Percentiles rank a stretch among this genome's conserved stretches.
Evolutionary conservation across 192 early-diverging fungal genomes (phyloP).

Genomic region (Geranomyces variabilis): DNA sequence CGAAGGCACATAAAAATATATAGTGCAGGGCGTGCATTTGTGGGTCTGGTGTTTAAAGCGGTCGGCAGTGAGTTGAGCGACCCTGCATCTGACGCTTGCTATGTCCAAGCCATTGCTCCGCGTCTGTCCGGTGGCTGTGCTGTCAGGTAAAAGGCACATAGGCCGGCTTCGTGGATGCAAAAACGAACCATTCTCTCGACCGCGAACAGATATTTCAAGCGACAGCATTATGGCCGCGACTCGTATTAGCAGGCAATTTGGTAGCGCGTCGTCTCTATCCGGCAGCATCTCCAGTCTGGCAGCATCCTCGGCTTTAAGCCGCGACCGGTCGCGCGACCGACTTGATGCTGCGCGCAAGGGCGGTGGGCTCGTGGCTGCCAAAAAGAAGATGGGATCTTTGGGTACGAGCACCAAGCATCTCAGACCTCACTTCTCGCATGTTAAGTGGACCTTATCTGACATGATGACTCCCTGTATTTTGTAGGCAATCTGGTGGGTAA

Average conservation of each 20-base stretch:
- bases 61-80: too few relatives aligned
- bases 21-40: slow-evolving; percentile 25
- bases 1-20: slow-evolving; percentile 17
- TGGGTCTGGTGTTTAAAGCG: too few relatives aligned
- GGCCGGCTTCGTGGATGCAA: too few relatives aligned
- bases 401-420: neutral
- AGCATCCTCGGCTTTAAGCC: neutral
- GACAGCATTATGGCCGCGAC: neutral
- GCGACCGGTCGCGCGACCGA: slow-evolving; percentile 12
- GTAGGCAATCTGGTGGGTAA: slow-evolving; percentile 8
- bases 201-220: too few relatives aligned
- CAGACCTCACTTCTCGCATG: too few relatives aligned
- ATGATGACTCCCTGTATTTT: neutral
- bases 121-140: too few relatives aligned
- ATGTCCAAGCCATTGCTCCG: too few relatives aligned
- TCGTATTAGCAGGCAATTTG: neutral
- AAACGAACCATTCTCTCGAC: too few relatives aligned
- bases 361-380: neutral
- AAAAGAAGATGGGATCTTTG: slow-evolving; percentile 23
- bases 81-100: too few relatives aligned
- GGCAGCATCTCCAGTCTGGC: neutral
- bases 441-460: neutral
- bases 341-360: neutral
- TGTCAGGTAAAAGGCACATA: too few relatives aligned
- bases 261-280: neutral